These are phyloP conservation scores for Solanum virginianum DNA, from an alignment of 257 asterid species.

Conservation along the genomic window DNA sequence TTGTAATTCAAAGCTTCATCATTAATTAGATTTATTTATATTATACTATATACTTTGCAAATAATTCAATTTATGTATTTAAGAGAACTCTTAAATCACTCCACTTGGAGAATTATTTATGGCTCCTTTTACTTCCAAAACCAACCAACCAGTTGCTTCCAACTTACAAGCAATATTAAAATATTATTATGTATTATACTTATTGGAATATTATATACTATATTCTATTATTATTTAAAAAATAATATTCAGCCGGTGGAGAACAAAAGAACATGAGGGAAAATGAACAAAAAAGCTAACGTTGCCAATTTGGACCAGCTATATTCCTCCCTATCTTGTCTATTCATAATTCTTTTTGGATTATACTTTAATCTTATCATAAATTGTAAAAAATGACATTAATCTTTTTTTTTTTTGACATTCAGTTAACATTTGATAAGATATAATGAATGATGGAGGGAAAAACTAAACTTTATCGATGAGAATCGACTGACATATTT, in stretches of 20 bases:
- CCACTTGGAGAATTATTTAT: not conserved
- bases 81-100: not conserved
- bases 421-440: not conserved
- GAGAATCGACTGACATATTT: not conserved
- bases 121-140: not conserved
- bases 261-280: not conserved
- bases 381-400: not conserved
- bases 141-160: not conserved
- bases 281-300: not conserved
- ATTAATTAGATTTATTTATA: not conserved
- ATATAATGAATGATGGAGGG: too few relatives aligned
- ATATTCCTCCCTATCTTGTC: not conserved
- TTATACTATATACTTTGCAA: not conserved
- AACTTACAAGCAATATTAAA: not conserved
- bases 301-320: not conserved
- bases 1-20: not conserved
- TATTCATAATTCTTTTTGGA: not conserved
- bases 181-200: not conserved
- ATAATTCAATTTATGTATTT: not conserved
- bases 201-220: not conserved
- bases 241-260: not conserved
- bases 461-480: not conserved
- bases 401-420: not conserved
- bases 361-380: not conserved
- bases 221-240: not conserved